These are phyloP conservation scores for Rhizoclosmatium globosum DNA, from an alignment of 192 early-diverging fungal genomes.

Conservation along the genomic window DNA sequence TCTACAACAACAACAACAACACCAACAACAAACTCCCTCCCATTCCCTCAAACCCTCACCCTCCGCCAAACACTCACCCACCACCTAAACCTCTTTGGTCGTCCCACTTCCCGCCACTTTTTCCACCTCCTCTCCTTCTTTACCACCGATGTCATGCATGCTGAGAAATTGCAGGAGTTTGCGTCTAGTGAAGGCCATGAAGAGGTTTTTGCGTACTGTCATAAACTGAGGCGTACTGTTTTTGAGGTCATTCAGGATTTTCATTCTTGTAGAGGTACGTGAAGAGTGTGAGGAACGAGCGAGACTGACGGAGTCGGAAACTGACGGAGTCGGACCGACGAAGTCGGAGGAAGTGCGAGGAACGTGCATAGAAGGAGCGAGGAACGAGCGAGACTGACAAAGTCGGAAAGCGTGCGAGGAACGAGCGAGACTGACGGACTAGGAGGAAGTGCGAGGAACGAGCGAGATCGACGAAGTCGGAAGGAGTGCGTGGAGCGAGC, in stretches of 20 bases:
- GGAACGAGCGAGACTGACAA: no score
- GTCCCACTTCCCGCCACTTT: slow-evolving; percentile 84
- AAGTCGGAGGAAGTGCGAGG: no score
- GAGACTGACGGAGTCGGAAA: no score
- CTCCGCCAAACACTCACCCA: slow-evolving; percentile 78
- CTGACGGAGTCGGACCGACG: no score
- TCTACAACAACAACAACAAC: not conserved
- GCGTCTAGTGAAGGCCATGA: slow-evolving; percentile 79
- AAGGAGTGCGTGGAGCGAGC: no score
- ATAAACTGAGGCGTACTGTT: slow-evolving; percentile 79
- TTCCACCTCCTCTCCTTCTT: slow-evolving; percentile 90
- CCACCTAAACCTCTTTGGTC: slow-evolving; percentile 85
- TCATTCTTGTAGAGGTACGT: slow-evolving; percentile 65
- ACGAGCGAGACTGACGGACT: no score
- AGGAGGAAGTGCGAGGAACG: no score
- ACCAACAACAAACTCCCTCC: slow-evolving; percentile 59
- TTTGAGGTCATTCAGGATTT: slow-evolving; percentile 90
- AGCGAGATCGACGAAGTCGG: no score
- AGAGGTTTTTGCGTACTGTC: slow-evolving; percentile 89
- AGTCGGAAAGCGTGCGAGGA: no score
- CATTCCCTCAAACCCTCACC: slow-evolving; percentile 66
- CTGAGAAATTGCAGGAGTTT: slow-evolving; percentile 86
- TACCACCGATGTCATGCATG: slow-evolving; percentile 67
- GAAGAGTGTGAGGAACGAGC: no score
- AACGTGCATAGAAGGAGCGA: no score